A percentile compares a stretch with the other conserved stretches of the same genome.
Evolutionary conservation across 2,329 filamentous ascomycete genomes (phyloP).

Genomic region (Arthroderma sp.): DNA sequence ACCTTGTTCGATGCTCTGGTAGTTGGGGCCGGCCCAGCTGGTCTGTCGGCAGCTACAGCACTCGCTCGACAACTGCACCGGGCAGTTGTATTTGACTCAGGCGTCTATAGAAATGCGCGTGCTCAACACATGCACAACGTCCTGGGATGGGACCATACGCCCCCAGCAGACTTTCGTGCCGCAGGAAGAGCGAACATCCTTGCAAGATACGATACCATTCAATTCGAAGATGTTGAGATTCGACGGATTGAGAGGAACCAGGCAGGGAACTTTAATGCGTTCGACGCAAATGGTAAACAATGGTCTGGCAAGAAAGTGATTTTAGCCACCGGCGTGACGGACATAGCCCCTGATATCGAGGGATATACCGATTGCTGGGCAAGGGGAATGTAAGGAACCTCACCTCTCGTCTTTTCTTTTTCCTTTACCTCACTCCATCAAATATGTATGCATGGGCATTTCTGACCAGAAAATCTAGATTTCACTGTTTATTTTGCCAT

Average conservation of each 20-base stretch:
- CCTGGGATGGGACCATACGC: slow-evolving; percentile 24
- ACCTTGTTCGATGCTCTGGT: slow-evolving; percentile 12
- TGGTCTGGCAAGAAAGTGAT: slow-evolving; percentile 43
- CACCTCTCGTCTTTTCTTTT: background rate
- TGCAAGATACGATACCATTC: slow-evolving; percentile 24
- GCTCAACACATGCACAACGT: slow-evolving; percentile 36
- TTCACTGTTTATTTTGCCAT: slow-evolving; percentile 48
- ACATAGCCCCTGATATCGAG: slow-evolving; percentile 38
- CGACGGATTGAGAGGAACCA: slow-evolving; percentile 7
- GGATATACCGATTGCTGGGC: slow-evolving; percentile 47
- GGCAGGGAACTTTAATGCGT: slow-evolving; percentile 23
- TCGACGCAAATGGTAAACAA: slow-evolving; percentile 29
- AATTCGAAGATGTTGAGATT: slow-evolving; percentile 12
- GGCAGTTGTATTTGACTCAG: slow-evolving; percentile 33
- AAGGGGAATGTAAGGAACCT: slow-evolving; percentile 31
- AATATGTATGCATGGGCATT: background rate
- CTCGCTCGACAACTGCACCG: slow-evolving; percentile 29
- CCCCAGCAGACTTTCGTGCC: slow-evolving; percentile 20
- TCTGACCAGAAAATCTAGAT: slow-evolving; percentile 21
- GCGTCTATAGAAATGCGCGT: slow-evolving; percentile 31
- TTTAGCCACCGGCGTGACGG: slow-evolving; percentile 41
- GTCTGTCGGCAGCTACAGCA: slow-evolving; percentile 19
- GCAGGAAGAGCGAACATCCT: slow-evolving; percentile 23
- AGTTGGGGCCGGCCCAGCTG: slow-evolving; percentile 22
- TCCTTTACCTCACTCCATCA: background rate